Evolutionary conservation across 1,284 basidiomycete genomes (phyloP).

Genomic region (Neonothopanus nambi): DNA sequence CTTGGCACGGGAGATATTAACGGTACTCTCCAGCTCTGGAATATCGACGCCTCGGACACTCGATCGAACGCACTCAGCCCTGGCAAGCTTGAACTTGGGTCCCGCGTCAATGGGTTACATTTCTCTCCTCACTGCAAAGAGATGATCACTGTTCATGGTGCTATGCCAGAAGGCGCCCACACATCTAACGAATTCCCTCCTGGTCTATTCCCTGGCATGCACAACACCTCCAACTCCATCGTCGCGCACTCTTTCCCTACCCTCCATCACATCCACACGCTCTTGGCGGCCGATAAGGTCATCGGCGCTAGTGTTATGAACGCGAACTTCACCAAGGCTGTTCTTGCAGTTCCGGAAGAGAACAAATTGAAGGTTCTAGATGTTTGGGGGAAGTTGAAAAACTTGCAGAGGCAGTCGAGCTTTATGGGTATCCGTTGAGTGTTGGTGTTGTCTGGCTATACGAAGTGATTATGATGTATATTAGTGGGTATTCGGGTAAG

Average conservation of each 20-base stretch:
- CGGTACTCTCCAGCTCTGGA: constrained; percentile 83
- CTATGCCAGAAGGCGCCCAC: constrained; percentile 20
- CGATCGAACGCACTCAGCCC: constrained; percentile 55
- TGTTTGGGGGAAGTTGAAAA: constrained; percentile 47
- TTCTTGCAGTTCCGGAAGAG: constrained; percentile 49
- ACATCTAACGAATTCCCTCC: neutral
- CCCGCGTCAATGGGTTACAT: constrained; percentile 79
- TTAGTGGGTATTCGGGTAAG: too few species aligned
- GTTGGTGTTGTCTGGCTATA: too few species aligned
- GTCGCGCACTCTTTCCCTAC: constrained; percentile 58
- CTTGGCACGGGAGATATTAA: constrained; percentile 85
- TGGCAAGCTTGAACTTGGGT: constrained; percentile 60
- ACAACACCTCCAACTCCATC: constrained; percentile 45
- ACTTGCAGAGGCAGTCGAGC: constrained; percentile 40
- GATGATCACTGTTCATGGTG: constrained; percentile 83
- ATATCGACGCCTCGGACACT: constrained; percentile 43
- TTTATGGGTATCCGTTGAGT: constrained; percentile 26
- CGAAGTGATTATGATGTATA: too few species aligned
- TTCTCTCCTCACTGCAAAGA: constrained; percentile 89
- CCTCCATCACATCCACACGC: constrained; percentile 43
- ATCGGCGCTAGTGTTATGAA: constrained; percentile 48
- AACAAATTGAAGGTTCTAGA: constrained; percentile 53
- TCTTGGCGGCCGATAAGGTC: constrained; percentile 39
- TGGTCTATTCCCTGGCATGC: neutral
- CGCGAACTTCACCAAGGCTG: constrained; percentile 46